Conservation (phyloP, 2,329 filamentous ascomycete species). For the Aureobasidium pullulans region DNA sequence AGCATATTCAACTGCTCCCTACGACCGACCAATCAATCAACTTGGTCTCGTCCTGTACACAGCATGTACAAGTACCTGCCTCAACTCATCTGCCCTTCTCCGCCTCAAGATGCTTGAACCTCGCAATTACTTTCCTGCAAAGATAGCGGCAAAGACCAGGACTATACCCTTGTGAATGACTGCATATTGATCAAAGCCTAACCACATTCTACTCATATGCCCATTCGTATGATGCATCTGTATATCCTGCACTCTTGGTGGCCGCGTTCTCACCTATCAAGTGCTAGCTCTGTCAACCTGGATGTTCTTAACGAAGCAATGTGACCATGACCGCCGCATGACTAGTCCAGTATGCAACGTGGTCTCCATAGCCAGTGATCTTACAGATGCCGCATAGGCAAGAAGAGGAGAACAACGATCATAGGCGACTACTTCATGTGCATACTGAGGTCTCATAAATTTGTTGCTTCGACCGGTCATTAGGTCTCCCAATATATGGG, state of each 20-base stretch:
- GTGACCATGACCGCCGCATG: conserved; percentile 44
- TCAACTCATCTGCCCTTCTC: background rate
- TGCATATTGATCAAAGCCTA: background rate
- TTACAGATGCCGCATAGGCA: conserved; percentile 38
- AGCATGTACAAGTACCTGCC: background rate
- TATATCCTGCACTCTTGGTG: conserved; percentile 59
- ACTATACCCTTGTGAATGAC: conserved; percentile 13
- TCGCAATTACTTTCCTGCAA: conserved; percentile 26
- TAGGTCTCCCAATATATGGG: too few relatives aligned
- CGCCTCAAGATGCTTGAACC: conserved; percentile 23
- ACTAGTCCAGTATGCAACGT: conserved; percentile 45
- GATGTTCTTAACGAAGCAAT: conserved; percentile 57
- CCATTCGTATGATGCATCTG: conserved; percentile 52
- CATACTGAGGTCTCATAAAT: too few relatives aligned
- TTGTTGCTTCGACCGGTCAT: too few relatives aligned
- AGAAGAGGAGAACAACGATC: too few relatives aligned
- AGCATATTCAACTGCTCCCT: background rate
- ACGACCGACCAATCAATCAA: background rate
- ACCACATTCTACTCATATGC: conserved; percentile 39
- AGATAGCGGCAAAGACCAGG: conserved; percentile 28
- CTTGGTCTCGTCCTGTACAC: background rate
- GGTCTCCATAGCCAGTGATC: conserved; percentile 48
- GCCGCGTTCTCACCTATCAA: conserved; percentile 48
- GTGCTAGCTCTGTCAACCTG: conserved; percentile 52
- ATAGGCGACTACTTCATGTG: too few relatives aligned